A percentile compares a stretch with the other conserved stretches of the same genome.
These are phyloP conservation scores for Chrysoporthe puriensis DNA, from an alignment of 2,329 filamentous ascomycete species.

Conservation along the genomic window DNA sequence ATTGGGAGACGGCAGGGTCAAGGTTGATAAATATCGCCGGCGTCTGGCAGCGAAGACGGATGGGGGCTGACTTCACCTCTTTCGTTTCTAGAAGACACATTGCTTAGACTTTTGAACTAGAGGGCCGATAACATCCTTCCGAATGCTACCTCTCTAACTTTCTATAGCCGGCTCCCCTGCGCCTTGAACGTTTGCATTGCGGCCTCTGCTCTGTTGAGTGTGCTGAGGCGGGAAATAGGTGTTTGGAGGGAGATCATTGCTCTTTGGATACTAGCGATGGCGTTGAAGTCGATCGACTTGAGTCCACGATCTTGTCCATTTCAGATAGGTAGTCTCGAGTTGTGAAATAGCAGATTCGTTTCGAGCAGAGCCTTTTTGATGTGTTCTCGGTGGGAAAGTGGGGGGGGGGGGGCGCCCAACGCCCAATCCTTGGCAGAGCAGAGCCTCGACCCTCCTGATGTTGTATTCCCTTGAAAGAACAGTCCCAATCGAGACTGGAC, in stretches of 20 bases:
- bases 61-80: slow-evolving; percentile 15
- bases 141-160: not conserved
- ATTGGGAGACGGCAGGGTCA: slow-evolving; percentile 2
- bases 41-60: not conserved
- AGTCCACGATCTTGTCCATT: not conserved
- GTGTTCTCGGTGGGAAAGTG: too few species aligned
- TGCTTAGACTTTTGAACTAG: slow-evolving; percentile 19
- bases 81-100: slow-evolving; percentile 21
- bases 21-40: not conserved
- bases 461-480: not conserved
- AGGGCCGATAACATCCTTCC: not conserved
- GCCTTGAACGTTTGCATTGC: not conserved
- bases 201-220: not conserved
- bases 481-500: not conserved
- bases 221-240: not conserved
- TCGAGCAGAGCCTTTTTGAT: not conserved
- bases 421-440: not conserved
- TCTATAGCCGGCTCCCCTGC: not conserved
- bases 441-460: not conserved
- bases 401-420: too few species aligned
- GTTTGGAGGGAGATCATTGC: not conserved
- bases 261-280: not conserved
- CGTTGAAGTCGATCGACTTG: not conserved
- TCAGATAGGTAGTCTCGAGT: not conserved
- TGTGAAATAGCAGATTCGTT: not conserved